Evolutionary conservation across 768 basidiomycete species (phyloP), one percentile per base, ranked within the genome.

Genomic region (Boletus reticulatus): DNA sequence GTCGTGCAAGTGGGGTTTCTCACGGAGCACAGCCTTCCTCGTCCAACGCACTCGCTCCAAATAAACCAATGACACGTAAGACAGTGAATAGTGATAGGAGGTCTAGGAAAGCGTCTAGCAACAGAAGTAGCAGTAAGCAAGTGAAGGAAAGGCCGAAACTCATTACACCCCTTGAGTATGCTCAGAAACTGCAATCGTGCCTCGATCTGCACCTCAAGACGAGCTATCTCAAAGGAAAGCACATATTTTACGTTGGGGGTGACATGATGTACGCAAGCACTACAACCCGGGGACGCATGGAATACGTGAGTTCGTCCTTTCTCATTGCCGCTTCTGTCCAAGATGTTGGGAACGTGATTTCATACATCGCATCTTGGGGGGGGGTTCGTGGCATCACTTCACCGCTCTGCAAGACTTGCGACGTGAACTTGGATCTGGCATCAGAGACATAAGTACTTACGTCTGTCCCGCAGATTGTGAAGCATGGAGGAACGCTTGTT

Each of bases 401-500:
- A 13, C 20, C n/a, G 17, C 22, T 14, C 16, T 9, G 13, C 27
- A 6, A 10, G 36, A 10, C 4, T 22, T 44, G 43, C 13, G 6
- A 31, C 39, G 7, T 41, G 31, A 42, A 38, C 11, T 43, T 20
- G 37, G 12, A 17, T 32, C 8, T 47, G 27, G 9, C 20, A 12
- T 34, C 29, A 7, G 24, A n/a, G 49, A 11, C 22, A n/a, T n/a
- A n/a, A n/a, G 29, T 43, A 20, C 60, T 67, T n/a, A 64, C 11
- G 1, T 37, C 12, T 10, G 31, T 45, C 36, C 6, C 11, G 29
- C 58, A 92, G 89, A 81, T 92, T 39, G 74, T 84, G 42, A 75
- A 74, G 56, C 72, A 82, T 58, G 90, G 90, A 12, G 90, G 82
- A 43, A 81, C 76, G 20, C 72, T 92, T 24, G 69, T 82, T 38